Percentiles rank a stretch among this genome's conserved stretches.
Evolutionary conservation across 2,329 filamentous ascomycete genomes (phyloP).

Genomic region (Lasiodiplodia hormozganensis): DNA sequence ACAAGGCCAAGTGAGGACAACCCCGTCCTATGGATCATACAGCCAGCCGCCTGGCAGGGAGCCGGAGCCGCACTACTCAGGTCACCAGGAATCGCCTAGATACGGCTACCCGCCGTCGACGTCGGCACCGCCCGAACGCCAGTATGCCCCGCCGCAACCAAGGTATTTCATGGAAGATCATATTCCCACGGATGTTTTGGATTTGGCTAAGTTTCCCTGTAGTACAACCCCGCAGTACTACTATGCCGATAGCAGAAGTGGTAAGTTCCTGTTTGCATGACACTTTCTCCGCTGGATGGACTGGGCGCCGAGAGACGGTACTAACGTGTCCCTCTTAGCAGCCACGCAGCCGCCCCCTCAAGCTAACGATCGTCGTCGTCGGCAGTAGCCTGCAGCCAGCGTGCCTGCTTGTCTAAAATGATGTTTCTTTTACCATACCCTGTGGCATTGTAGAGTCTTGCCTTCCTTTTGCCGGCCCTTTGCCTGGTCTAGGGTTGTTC

Average conservation of each 20-base stretch:
- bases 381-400: slow-evolving; percentile 26
- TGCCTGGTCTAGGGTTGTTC: slow-evolving; percentile 25
- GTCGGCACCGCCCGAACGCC: slow-evolving; percentile 32
- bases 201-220: slow-evolving; percentile 31
- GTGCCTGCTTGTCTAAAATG: slow-evolving; percentile 20
- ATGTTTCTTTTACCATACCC: slow-evolving; percentile 28
- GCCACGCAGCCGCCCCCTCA: slow-evolving; percentile 29
- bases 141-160: slow-evolving; percentile 34
- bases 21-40: slow-evolving; percentile 38
- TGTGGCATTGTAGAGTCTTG: slow-evolving; percentile 25
- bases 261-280: slow-evolving; percentile 19
- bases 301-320: slow-evolving; percentile 17
- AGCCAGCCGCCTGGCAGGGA: slow-evolving; percentile 39
- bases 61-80: slow-evolving; percentile 27
- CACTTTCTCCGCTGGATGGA: slow-evolving; percentile 13
- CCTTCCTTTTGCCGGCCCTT: slow-evolving; percentile 23
- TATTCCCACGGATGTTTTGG: slow-evolving; percentile 28
- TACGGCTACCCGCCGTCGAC: slow-evolving; percentile 36
- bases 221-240: slow-evolving; percentile 29
- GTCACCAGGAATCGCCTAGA: slow-evolving; percentile 27
- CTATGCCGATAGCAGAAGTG: slow-evolving; percentile 30
- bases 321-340: slow-evolving; percentile 28
- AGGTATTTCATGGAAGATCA: slow-evolving; percentile 46
- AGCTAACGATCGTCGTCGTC: slow-evolving; percentile 30
- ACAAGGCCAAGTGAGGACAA: slow-evolving; percentile 32